Evolutionary conservation across 176 grass and related monocot genomes (phyloP).

Genomic region (Carex pumila): DNA sequence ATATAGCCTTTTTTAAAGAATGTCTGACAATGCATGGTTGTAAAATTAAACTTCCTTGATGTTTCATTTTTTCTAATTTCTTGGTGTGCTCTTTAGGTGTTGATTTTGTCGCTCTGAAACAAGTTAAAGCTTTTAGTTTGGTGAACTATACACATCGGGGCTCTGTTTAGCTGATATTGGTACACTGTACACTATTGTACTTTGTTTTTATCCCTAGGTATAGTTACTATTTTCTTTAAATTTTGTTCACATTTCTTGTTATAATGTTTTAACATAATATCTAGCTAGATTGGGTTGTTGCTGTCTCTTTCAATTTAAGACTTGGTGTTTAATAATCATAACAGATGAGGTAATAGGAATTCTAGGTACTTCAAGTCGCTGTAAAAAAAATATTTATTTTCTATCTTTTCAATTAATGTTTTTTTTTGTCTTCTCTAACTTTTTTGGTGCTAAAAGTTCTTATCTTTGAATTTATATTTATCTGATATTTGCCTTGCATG

Average conservation of each 20-base stretch:
- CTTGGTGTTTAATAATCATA: neutral
- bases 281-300: neutral
- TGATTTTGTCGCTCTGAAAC: neutral
- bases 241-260: conserved; percentile 2
- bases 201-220: neutral
- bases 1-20: no score
- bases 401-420: neutral
- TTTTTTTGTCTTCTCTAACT: neutral
- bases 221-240: neutral
- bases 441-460: neutral
- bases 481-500: neutral
- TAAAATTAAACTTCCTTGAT: neutral
- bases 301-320: neutral
- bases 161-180: neutral
- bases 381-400: neutral
- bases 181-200: neutral
- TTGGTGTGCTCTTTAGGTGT: neutral
- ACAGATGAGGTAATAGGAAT: neutral
- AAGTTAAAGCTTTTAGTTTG: conserved; percentile 1
- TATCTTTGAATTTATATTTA: neutral
- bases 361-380: neutral
- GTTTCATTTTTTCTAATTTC: neutral
- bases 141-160: neutral
- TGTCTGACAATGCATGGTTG: neutral
- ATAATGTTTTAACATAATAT: neutral